Evolutionary conservation across 164 flowering plant genomes (phyloP).

Genomic region (Macadamia tetraphylla): DNA sequence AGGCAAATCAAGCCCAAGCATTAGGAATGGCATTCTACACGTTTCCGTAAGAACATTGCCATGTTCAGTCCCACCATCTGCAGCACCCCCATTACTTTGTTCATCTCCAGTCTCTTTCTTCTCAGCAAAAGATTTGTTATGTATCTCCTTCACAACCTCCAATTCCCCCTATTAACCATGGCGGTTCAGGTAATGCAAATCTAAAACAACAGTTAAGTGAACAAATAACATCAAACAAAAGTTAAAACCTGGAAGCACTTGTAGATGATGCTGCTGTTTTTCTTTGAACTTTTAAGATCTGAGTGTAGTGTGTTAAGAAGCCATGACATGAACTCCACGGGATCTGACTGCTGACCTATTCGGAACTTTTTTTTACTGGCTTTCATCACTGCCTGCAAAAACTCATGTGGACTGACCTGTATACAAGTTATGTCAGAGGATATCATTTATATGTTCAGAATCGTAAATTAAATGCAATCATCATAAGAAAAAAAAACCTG

Average conservation of each 20-base stretch:
- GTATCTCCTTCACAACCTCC: constrained; percentile 84
- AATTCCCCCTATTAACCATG: constrained; percentile 62
- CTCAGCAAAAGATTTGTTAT: constrained; percentile 36
- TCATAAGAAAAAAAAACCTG: constrained; percentile 1
- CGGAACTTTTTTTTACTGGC: constrained; percentile 85
- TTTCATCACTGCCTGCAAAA: constrained; percentile 94
- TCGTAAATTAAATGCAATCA: neutral
- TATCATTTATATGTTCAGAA: neutral
- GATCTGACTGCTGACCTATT: constrained; percentile 88
- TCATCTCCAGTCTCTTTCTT: constrained; percentile 52
- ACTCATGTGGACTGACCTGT: constrained; percentile 98
- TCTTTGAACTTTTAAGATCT: constrained; percentile 64
- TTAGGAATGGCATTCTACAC: constrained; percentile 84
- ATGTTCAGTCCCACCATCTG: constrained; percentile 36
- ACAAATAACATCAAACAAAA: neutral
- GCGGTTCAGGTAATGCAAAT: constrained; percentile 5
- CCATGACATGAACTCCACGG: constrained; percentile 99
- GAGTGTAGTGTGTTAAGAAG: constrained; percentile 85
- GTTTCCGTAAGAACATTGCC: constrained; percentile 37
- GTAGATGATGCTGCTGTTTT: constrained; percentile 61
- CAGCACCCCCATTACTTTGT: constrained; percentile 23
- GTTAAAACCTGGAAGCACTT: constrained; percentile 83
- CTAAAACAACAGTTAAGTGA: neutral
- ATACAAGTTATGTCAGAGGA: constrained; percentile 3
- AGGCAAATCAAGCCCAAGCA: constrained; percentile 97